Evolutionary conservation across 1,284 basidiomycete genomes (phyloP).

Genomic region (Ceratobasidium sp.): DNA sequence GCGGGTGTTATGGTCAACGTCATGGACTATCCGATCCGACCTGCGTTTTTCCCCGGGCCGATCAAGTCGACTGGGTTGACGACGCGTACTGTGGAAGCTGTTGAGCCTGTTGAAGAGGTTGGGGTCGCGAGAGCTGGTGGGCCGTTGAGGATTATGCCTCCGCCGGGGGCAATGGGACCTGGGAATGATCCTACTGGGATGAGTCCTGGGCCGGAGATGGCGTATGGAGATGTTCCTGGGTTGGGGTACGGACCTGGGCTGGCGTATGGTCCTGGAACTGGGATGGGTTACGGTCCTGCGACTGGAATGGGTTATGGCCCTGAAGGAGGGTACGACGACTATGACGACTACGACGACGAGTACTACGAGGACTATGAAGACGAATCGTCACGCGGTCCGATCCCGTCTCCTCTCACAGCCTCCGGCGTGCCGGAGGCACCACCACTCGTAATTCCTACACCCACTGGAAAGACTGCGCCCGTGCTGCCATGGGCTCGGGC

Average conservation of each 20-base stretch:
- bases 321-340: background rate
- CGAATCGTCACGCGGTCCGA: slow-evolving; percentile 15
- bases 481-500: too few relatives aligned
- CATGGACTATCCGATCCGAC: slow-evolving; percentile 4
- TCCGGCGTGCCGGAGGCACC: background rate
- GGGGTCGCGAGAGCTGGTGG: background rate
- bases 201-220: background rate
- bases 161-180: background rate
- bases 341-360: slow-evolving; percentile 3
- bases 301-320: background rate
- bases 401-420: slow-evolving; percentile 31
- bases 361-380: background rate
- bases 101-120: too few relatives aligned
- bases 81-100: background rate
- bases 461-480: background rate
- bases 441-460: slow-evolving; percentile 32
- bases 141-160: slow-evolving; percentile 20
- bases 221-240: background rate
- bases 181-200: background rate
- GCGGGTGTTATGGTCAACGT: background rate
- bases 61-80: slow-evolving; percentile 42
- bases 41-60: slow-evolving; percentile 43
- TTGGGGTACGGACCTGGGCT: background rate
- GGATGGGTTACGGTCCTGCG: background rate
- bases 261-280: background rate